phyloP scores from a whole-genome alignment of 768 basidiomycete species.

The Termitomyces sp. region DNA sequence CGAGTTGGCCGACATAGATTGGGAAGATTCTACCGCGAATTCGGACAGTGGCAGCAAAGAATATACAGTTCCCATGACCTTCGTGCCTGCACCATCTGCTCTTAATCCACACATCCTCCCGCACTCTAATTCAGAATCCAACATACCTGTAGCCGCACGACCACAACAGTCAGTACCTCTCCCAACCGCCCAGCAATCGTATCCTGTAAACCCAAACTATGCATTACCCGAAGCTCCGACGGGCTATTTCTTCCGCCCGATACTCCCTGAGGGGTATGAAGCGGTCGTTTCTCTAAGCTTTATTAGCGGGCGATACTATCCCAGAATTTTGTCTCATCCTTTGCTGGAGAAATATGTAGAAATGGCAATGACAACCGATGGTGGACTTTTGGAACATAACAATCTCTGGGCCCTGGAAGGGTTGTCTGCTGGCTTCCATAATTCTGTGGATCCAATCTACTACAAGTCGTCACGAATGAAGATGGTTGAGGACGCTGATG shows the following conservation, averaged over 20 bases:
- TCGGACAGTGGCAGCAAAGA: neutral
- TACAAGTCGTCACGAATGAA: slow-evolving; percentile 44
- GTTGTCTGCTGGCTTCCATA: slow-evolving; percentile 57
- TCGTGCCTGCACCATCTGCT: slow-evolving; percentile 23
- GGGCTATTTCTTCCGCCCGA: slow-evolving; percentile 65
- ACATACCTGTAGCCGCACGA: slow-evolving; percentile 1
- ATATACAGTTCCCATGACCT: neutral
- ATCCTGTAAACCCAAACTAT: slow-evolving; percentile 17
- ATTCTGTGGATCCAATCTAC: slow-evolving; percentile 61
- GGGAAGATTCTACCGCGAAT: slow-evolving; percentile 28
- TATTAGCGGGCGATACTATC: slow-evolving; percentile 79
- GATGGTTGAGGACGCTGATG: slow-evolving; percentile 64
- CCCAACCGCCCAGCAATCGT: slow-evolving; percentile 16
- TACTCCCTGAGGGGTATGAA: slow-evolving; percentile 57
- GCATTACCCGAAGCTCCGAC: slow-evolving; percentile 57
- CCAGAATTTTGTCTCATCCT: slow-evolving; percentile 61
- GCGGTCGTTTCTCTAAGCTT: slow-evolving; percentile 62
- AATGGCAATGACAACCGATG: slow-evolving; percentile 27
- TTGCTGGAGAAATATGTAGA: slow-evolving; percentile 38
- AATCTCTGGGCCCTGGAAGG: slow-evolving; percentile 73
- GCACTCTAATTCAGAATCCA: slow-evolving; percentile 21
- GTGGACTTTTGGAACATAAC: slow-evolving; percentile 33
- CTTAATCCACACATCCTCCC: slow-evolving; percentile 22
- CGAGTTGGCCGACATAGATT: slow-evolving; percentile 73
- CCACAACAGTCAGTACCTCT: slow-evolving; percentile 3